These are phyloP conservation scores for Papilionanthe hybrid DNA, from an alignment of 116 monocot species.

Conservation along the genomic window DNA sequence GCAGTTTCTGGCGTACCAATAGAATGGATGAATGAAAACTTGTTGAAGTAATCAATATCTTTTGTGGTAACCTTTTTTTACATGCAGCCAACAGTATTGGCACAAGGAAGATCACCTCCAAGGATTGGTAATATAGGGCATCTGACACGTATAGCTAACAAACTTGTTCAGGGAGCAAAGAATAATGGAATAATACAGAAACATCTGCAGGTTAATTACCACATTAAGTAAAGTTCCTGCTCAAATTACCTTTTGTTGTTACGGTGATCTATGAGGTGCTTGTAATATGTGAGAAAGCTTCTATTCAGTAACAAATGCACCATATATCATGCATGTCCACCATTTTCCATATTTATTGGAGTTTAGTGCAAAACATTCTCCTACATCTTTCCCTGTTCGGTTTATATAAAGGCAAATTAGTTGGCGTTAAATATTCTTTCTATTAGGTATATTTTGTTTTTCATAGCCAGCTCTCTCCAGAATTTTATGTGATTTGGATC, in stretches of 20 bases:
- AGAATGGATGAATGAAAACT: neutral
- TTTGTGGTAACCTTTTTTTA: neutral
- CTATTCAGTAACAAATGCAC: neutral
- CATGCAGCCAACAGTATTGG: slow-evolving; percentile 64
- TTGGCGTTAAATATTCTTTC: neutral
- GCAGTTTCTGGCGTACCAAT: neutral
- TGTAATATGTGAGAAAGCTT: neutral
- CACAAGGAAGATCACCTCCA: slow-evolving; percentile 58
- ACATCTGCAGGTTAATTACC: slow-evolving; percentile 68
- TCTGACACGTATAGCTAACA: slow-evolving; percentile 84
- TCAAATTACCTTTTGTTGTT: neutral
- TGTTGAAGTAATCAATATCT: neutral
- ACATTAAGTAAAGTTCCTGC: neutral
- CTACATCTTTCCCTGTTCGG: neutral
- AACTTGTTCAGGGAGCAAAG: slow-evolving; percentile 67
- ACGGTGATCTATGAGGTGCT: neutral
- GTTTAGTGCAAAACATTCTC: neutral
- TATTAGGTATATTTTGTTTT: neutral
- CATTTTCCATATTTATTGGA: neutral
- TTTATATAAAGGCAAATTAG: neutral
- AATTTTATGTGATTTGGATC: no score
- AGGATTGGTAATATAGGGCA: slow-evolving; percentile 92
- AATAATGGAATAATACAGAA: slow-evolving; percentile 52
- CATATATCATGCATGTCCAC: neutral
- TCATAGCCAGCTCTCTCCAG: neutral